phyloP scores from a whole-genome alignment of 2,329 filamentous ascomycete species.

The Trematosphaeria pertusa region DNA sequence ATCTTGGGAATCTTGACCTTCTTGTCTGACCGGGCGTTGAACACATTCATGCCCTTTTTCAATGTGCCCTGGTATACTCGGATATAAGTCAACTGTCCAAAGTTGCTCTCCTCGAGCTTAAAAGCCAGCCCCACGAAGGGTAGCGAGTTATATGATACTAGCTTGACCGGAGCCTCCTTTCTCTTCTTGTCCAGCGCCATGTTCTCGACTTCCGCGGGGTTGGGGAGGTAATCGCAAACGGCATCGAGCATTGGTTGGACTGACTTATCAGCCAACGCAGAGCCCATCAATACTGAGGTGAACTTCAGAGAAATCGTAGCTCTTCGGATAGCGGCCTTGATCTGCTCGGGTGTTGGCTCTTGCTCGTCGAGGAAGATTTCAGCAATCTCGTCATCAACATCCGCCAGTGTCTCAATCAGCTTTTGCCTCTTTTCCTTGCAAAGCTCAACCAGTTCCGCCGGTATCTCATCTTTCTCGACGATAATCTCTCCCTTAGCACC shows the following conservation, averaged over 20 bases:
- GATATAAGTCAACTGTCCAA: slow-evolving; percentile 97
- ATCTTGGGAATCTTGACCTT: slow-evolving; percentile 97
- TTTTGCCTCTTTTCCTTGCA: slow-evolving; percentile 82
- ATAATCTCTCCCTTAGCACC: slow-evolving; percentile 80
- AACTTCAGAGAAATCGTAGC: slow-evolving; percentile 91
- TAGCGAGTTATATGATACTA: slow-evolving; percentile 90
- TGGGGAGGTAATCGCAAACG: slow-evolving; percentile 94
- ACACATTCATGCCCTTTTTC: slow-evolving; percentile 86
- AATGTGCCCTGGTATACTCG: slow-evolving; percentile 95
- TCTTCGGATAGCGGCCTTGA: slow-evolving; percentile 90
- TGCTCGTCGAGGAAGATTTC: slow-evolving; percentile 91
- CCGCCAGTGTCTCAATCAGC: slow-evolving; percentile 92
- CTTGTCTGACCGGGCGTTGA: slow-evolving; percentile 92
- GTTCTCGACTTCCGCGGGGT: slow-evolving; percentile 89
- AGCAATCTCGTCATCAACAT: slow-evolving; percentile 97
- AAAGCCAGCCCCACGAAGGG: slow-evolving; percentile 97
- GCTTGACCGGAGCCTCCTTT: slow-evolving; percentile 79
- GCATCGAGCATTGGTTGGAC: slow-evolving; percentile 97
- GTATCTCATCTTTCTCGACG: slow-evolving; percentile 78
- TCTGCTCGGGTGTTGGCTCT: slow-evolving; percentile 78
- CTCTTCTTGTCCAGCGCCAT: slow-evolving; percentile 83
- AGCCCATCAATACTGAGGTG: slow-evolving; percentile 94
- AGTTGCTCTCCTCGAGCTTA: slow-evolving; percentile 99
- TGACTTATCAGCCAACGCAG: slow-evolving; percentile 90
- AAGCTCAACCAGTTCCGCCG: slow-evolving; percentile 76